Base-by-base conservation (phyloP, 2,329 filamentous ascomycete species). In the Cordyceps cicadae region DNA sequence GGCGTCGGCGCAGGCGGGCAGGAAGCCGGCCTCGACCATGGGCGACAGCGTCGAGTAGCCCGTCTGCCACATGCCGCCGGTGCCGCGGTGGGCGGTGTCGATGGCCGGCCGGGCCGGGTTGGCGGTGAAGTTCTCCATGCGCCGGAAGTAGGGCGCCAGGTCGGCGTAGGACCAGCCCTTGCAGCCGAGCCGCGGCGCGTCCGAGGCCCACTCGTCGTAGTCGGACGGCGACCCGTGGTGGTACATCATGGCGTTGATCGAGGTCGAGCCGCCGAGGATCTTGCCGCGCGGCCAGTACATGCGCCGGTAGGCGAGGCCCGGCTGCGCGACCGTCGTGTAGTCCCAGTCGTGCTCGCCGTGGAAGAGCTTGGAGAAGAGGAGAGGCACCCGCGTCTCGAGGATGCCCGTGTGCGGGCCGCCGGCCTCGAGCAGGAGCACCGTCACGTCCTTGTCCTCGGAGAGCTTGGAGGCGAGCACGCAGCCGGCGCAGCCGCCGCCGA, bases 391-490 rank as follows among this genome's bases (percentile, higher is more conserved):
- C 49, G 61, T 45, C 57, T 62, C 64, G 39, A 66, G 54, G 14
- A 64, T 60, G 21, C 64, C 64, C 50, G 54, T 59, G 43, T 64
- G 59, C 45, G 62, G 41, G n/a, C 54, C 62, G 43, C 64, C 64
- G 9, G 65, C 64, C 54, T 66, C 64, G 34, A 66, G 64, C 14
- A 65, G 43, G 15, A 66, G 62, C 19, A 65, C 65, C 12, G 62
- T 61, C 21, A 65, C 61, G 54, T 63, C 52, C 5, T 57, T 52
- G 56, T 71, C 66, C 46, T 70, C 66, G 15, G 67, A 68, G 12
- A 70, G 66, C 56, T 68, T 66, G 54, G 63, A 66, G 15, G 69
- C 70, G 39, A 72, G 64, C 14, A 71, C 68, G n/a, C 68, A 63
- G 32, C 70, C 70, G 0, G 70, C 68, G 1, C 66, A 64, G 3